Evolutionary conservation across 2,329 filamentous ascomycete genomes (phyloP), one percentile per base, ranked within the genome.

Genomic region (Claviceps arundinis): DNA sequence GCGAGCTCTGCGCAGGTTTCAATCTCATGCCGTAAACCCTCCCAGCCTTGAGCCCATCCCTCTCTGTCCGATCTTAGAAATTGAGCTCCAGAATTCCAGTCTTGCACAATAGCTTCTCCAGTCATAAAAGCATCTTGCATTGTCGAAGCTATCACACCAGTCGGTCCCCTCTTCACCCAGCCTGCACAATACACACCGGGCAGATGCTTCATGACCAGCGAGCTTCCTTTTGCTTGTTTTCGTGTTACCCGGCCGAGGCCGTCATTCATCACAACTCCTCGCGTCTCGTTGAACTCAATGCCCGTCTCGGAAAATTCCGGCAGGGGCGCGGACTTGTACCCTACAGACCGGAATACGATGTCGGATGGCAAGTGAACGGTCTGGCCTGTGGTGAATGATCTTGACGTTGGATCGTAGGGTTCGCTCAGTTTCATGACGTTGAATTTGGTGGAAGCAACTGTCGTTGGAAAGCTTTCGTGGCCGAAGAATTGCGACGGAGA

Each of bases 151-250:
- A 98, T 98, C 3, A 97, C 90, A 2, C 93, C 93, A 0, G 89
- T 96, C 0, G 93, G 91, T 0, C 93, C 93, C 38, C 85, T 80
- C 71, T 97, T 97, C 9, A 96, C 89, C 93, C 93, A 98, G 0
- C 93, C 93, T 16, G 91, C 87, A 58, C 89, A 95, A 69, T 98
- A 98, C 30, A 95, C 68, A 0, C 91, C 89, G 0, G 84, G 80
- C 62, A 57, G 72, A 61, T 55, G 75, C 68, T 57, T 72, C n/a
- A 16, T 17, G n/a, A 37, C 19, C 59, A 50, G 73, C 60, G 54
- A 66, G 57, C 58, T 66, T 56, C 63, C 55, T 57, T 51, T 60
- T 43, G 55, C 60, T 54, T 52, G 62, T 60, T 13, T 57, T 67
- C 59, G 59, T 52, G 65, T 65, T 19, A 94, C 80, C 49, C 93